phyloP scores from a whole-genome alignment of 495 filamentous ascomycete genomes.

The Immersiella caudata region DNA sequence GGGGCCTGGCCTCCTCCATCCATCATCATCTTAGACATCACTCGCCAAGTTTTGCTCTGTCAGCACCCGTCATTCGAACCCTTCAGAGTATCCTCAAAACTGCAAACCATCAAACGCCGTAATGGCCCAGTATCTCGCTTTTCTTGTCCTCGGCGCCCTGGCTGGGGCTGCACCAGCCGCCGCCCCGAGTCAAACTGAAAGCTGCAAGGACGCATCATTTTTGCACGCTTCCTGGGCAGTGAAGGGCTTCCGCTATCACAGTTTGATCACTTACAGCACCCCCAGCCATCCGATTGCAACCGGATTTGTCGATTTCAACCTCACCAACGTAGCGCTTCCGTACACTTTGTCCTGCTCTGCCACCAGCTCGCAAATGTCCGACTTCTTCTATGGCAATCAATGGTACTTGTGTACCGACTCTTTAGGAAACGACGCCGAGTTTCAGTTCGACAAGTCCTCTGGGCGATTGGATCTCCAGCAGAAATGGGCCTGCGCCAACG shows the following conservation, averaged over 20 bases:
- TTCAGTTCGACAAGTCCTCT: slow-evolving; percentile 39
- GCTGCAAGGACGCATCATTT: slow-evolving; percentile 18
- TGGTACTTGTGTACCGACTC: slow-evolving; percentile 35
- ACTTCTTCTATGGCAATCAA: slow-evolving; percentile 47
- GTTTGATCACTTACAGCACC: slow-evolving; percentile 14
- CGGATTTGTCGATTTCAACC: slow-evolving; percentile 23
- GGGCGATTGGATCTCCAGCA: slow-evolving; percentile 41
- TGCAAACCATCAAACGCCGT: neutral
- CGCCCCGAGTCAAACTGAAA: neutral
- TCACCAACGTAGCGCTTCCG: slow-evolving; percentile 25
- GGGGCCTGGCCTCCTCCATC: neutral
- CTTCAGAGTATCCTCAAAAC: neutral
- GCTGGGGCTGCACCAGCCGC: slow-evolving; percentile 5
- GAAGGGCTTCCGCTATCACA: slow-evolving; percentile 22
- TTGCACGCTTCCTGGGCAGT: slow-evolving; percentile 16
- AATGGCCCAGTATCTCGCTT: slow-evolving; percentile 2
- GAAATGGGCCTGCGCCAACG: slow-evolving; percentile 42
- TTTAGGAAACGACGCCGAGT: slow-evolving; percentile 24
- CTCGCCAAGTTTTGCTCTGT: neutral
- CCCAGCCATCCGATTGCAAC: slow-evolving; percentile 19
- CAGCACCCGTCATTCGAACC: neutral
- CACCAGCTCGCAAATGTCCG: slow-evolving; percentile 35
- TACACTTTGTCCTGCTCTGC: slow-evolving; percentile 36
- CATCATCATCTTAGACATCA: neutral
- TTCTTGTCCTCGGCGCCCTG: slow-evolving; percentile 11